A percentile compares a stretch with the other conserved stretches of the same genome.
phyloP scores from a whole-genome alignment of 129 eudicot species.

The Flaveria brownii region DNA sequence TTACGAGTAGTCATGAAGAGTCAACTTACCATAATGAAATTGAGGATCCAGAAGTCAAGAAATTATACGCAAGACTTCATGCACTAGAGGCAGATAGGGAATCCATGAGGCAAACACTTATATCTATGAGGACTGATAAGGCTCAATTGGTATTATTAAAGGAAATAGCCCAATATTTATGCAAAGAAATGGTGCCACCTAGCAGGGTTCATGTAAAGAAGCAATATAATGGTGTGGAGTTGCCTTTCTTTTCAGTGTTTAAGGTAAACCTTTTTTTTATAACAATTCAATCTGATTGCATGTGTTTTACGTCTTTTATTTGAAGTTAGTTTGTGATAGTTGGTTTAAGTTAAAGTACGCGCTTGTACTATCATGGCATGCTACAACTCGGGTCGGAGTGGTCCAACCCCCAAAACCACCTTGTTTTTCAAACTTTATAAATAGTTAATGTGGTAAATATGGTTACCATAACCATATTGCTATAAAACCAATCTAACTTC shows the following conservation, averaged over 20 bases:
- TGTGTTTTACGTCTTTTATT: not conserved
- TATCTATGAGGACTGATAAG: constrained; percentile 92
- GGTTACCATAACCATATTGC: not conserved
- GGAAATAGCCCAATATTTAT: constrained; percentile 83
- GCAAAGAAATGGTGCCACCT: constrained; percentile 59
- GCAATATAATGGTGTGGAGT: constrained; percentile 39
- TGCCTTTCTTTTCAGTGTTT: constrained; percentile 50
- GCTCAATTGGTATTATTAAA: constrained; percentile 78
- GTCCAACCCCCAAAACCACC: not conserved
- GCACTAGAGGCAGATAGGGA: constrained; percentile 97
- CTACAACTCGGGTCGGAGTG: not conserved
- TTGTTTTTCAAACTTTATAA: not conserved
- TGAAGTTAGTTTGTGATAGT: constrained; percentile 3
- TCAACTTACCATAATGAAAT: constrained; percentile 44
- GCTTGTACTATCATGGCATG: not conserved
- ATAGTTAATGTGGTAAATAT: not conserved
- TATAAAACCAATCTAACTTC: not conserved
- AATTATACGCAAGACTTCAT: constrained; percentile 80
- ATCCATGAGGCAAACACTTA: constrained; percentile 87
- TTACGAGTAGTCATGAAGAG: constrained; percentile 55
- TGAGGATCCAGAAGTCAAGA: constrained; percentile 71
- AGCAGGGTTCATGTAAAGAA: constrained; percentile 46
- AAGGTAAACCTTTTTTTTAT: constrained; percentile 48
- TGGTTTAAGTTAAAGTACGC: not conserved
- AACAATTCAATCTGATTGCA: not conserved